Evolutionary conservation across 768 basidiomycete genomes (phyloP).

Genomic region (Plicaturopsis crispa): DNA sequence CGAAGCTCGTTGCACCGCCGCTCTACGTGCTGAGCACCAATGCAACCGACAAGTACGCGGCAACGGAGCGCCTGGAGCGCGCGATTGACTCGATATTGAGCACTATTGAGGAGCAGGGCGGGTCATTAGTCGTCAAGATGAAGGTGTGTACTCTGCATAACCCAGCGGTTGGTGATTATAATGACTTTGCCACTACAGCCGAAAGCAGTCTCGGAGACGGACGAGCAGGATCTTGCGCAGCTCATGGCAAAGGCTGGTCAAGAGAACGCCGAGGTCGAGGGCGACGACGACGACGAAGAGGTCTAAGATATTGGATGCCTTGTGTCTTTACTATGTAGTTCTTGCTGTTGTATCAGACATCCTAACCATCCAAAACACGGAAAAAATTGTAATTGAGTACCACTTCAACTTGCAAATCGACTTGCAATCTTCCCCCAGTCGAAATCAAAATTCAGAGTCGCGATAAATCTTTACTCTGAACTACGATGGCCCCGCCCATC

Average conservation of each 20-base stretch:
- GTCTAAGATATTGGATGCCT: conserved; percentile 5
- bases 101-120: conserved; percentile 80
- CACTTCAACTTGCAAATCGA: neutral
- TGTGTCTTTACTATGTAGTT: neutral
- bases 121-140: conserved; percentile 91
- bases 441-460: no score
- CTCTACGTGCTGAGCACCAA: conserved; percentile 94
- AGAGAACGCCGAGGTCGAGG: conserved; percentile 95
- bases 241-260: conserved; percentile 92
- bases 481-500: conserved; percentile 19
- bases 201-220: conserved; percentile 95
- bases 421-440: neutral
- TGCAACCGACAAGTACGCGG: conserved; percentile 93
- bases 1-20: conserved; percentile 93
- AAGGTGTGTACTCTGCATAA: conserved; percentile 45
- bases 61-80: conserved; percentile 88
- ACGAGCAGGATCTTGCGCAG: conserved; percentile 94
- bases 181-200: conserved; percentile 45
- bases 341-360: neutral
- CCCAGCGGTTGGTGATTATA: neutral
- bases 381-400: no score
- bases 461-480: no score
- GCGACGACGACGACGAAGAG: conserved; percentile 77
- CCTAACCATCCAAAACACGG: no score
- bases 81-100: conserved; percentile 87